Evolutionary conservation across 2,329 filamentous ascomycete species (phyloP).

Genomic region (Fusarium chlamydosporum): DNA sequence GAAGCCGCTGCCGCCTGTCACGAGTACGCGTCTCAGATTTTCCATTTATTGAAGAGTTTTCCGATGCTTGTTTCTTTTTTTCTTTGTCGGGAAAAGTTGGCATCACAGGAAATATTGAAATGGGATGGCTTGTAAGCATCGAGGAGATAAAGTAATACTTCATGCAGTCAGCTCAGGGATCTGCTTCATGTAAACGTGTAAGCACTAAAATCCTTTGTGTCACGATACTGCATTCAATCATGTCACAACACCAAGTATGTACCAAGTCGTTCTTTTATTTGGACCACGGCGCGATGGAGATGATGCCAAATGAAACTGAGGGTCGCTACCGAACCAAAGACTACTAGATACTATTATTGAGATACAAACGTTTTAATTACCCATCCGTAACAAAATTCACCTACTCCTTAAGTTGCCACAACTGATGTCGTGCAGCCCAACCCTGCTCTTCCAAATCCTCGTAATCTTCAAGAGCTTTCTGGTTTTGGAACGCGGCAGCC

Average conservation of each 20-base stretch:
- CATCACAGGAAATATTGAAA: no score
- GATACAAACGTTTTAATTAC: not conserved
- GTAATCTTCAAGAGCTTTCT: not conserved
- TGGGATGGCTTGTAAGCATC: not conserved
- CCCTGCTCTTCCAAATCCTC: accelerated
- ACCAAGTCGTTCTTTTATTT: no score
- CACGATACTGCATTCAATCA: no score
- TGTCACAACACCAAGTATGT: no score
- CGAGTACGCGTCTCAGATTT: not conserved
- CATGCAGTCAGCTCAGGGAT: not conserved
- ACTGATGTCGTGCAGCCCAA: not conserved
- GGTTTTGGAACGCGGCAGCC: not conserved
- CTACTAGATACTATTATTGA: no score
- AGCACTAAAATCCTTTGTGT: no score
- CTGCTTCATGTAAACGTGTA: not conserved
- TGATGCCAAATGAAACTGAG: accelerated
- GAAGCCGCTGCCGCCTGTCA: constrained; percentile 12
- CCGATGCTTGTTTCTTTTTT: no score
- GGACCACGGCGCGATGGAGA: no score
- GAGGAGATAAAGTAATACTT: not conserved
- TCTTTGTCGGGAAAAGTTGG: no score
- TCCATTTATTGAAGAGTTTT: not conserved
- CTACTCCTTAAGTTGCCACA: constrained; percentile 4
- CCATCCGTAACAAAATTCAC: not conserved
- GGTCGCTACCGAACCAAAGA: no score